These are phyloP conservation scores for Yamadazyma trypodendri DNA, from an alignment of 1,139 yeast genomes.

Conservation along the genomic window DNA sequence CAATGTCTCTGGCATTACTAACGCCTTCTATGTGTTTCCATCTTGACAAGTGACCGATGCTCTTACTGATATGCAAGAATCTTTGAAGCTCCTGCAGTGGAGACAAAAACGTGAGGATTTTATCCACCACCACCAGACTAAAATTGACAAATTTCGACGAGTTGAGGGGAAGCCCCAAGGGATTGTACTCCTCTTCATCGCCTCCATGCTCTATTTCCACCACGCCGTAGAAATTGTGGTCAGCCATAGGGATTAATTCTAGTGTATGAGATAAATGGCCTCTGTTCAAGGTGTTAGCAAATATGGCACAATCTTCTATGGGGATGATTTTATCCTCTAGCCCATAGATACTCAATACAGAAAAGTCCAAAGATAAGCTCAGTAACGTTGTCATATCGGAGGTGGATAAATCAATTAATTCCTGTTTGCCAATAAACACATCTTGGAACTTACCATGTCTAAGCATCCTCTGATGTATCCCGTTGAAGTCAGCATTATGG, in stretches of 20 bases:
- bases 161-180: slow-evolving; percentile 41
- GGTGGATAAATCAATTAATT: slow-evolving; percentile 52
- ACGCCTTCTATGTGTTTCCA: slow-evolving; percentile 70
- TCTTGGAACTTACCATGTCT: slow-evolving; percentile 50
- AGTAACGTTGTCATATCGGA: slow-evolving; percentile 47
- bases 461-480: slow-evolving; percentile 29
- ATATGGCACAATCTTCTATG: slow-evolving; percentile 56
- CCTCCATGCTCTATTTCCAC: slow-evolving; percentile 28
- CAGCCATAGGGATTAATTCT: slow-evolving; percentile 63
- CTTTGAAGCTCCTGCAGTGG: slow-evolving; percentile 52
- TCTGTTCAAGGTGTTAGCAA: slow-evolving; percentile 54
- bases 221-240: slow-evolving; percentile 74
- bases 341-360: slow-evolving; percentile 73
- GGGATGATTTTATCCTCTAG: slow-evolving; percentile 66
- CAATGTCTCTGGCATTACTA: slow-evolving; percentile 73
- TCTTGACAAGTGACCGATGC: slow-evolving; percentile 44
- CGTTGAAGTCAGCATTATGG: slow-evolving; percentile 18
- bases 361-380: slow-evolving; percentile 44
- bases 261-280: slow-evolving; percentile 55
- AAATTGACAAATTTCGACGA: slow-evolving; percentile 51
- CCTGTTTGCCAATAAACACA: slow-evolving; percentile 48
- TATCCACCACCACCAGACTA: slow-evolving; percentile 53
- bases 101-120: slow-evolving; percentile 51
- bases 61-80: slow-evolving; percentile 39
- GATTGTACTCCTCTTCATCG: slow-evolving; percentile 34